These are phyloP conservation scores for Posidonia australis DNA, from an alignment of 106 monocot genomes.

Conservation along the genomic window DNA sequence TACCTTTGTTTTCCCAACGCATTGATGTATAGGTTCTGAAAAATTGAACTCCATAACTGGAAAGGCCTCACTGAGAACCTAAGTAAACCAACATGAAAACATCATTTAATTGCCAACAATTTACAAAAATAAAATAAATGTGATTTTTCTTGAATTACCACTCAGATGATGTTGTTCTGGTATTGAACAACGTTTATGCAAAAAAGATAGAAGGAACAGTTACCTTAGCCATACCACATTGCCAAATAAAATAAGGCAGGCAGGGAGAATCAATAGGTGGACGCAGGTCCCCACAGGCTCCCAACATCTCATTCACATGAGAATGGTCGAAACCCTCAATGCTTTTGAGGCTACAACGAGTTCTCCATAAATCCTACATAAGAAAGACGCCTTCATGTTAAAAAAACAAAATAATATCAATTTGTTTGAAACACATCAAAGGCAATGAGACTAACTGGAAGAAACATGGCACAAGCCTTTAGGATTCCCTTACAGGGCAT, in stretches of 20 bases:
- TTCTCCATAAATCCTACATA: conserved; percentile 84
- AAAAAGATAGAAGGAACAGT: not conserved
- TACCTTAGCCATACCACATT: conserved; percentile 79
- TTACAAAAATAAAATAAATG: no score
- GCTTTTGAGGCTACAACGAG: conserved; percentile 40
- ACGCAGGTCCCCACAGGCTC: conserved; percentile 69
- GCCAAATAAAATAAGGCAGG: conserved; percentile 82
- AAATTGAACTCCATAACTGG: conserved; percentile 82
- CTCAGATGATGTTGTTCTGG: no score
- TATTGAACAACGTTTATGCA: no score
- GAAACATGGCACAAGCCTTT: conserved; percentile 72
- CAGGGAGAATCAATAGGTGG: conserved; percentile 42
- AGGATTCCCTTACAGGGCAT: conserved; percentile 82
- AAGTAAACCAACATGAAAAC: not conserved
- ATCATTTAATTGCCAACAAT: not conserved
- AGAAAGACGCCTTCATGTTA: not conserved
- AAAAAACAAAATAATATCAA: not conserved
- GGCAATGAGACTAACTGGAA: conserved; percentile 62
- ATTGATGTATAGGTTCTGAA: conserved; percentile 43
- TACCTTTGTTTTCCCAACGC: conserved; percentile 71
- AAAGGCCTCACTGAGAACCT: conserved; percentile 67
- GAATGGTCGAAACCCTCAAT: conserved; percentile 92
- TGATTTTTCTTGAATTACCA: no score
- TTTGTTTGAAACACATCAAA: not conserved
- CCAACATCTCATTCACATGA: conserved; percentile 60